Base-by-base conservation (phyloP, 495 filamentous ascomycete genomes). In the Clohesyomyces aquaticus region DNA sequence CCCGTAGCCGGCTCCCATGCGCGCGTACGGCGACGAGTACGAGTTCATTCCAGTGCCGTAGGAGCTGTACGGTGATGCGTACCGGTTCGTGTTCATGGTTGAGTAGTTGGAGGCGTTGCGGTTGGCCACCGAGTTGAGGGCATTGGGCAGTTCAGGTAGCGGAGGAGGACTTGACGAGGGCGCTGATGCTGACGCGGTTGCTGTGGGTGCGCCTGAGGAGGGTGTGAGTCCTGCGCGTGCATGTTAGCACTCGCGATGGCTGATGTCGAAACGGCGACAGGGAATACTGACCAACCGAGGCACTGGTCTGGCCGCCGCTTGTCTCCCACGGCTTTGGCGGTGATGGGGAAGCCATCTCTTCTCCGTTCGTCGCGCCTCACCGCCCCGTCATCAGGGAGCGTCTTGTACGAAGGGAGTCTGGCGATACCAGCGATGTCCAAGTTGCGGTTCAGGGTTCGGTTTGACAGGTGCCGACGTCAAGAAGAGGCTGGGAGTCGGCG, bases 321-420 rank as follows among this genome's bases (percentile, higher is more conserved):
- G 86, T 85, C 78, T 98, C 93, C 93, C 93, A 98, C 19, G 93
- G 93, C 78, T 98, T 98, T 35, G 93, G 93, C 69, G 93, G 93
- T 77, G 93, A 96, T 72, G 93, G 93, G 77, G 93, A 93, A 66
- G 85, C 84, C 70, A 72, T 72, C 57, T 67, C 68, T n/a, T n/a
- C n/a, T 71, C 66, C 61, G 16, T 18, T 18, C 65, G 28, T 56
- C 29, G 56, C 50, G n/a, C 27, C 56, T 69, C 61, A 69, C 66
- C 66, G 62, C 35, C n/a, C 57, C 58, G 49, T 65, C 66, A 69
- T 69, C 50, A 66, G 51, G 46, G 62, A 53, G 53, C 18, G 47
- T 48, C 8, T 1, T 9, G 12, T 50, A 11, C 29, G 16, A 38
- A 19, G 29, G 45, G 29, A 25, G n/a, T n/a, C n/a, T n/a, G n/a